phyloP scores from a whole-genome alignment of 2,329 filamentous ascomycete genomes.

The Orbilia javanica region DNA sequence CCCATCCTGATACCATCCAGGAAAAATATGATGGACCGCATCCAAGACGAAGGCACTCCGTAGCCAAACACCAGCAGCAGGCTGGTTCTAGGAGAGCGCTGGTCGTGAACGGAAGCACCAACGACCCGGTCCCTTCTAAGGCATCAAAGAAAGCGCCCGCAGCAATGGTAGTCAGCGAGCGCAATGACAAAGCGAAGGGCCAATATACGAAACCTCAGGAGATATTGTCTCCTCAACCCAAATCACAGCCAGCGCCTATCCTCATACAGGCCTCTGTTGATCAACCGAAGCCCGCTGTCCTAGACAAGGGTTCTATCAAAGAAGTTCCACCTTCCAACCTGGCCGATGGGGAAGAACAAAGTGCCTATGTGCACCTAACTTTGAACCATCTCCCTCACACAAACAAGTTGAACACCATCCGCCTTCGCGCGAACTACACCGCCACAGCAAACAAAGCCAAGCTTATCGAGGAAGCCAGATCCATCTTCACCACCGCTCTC shows the following conservation, averaged over 20 bases:
- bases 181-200: neutral
- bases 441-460: conserved; percentile 34
- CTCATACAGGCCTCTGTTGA: neutral
- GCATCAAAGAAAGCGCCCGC: neutral
- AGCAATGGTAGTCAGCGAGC: neutral
- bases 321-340: neutral
- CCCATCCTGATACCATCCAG: conserved; percentile 20
- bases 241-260: neutral
- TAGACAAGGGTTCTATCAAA: neutral
- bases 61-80: neutral
- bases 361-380: conserved; percentile 18
- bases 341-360: conserved; percentile 11
- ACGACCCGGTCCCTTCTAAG: conserved; percentile 19
- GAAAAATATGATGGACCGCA: conserved; percentile 15
- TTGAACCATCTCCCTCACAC: conserved; percentile 28
- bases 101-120: conserved; percentile 54
- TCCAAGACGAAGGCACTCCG: neutral
- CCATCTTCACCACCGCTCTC: conserved; percentile 25
- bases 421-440: conserved; percentile 32
- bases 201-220: neutral
- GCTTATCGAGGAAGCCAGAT: conserved; percentile 23
- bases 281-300: neutral
- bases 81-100: neutral
- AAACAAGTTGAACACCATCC: conserved; percentile 47
- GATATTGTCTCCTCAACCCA: neutral